phyloP scores from a whole-genome alignment of 345 rosid species.

The Syzygium aqueum region DNA sequence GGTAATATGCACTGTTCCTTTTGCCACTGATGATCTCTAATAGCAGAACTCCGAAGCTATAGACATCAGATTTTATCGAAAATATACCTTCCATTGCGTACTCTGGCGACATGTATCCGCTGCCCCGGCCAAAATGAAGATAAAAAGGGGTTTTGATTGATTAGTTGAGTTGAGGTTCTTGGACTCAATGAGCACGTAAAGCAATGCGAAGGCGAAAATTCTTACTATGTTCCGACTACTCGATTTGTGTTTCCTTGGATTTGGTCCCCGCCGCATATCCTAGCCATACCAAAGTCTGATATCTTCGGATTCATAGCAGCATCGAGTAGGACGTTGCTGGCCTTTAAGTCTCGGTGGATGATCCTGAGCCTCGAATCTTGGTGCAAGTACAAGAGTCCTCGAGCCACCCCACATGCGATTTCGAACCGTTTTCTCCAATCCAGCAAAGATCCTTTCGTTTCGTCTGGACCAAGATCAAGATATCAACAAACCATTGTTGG shows the following conservation, averaged over 20 bases:
- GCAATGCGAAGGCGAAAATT: neutral
- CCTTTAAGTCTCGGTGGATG: conserved; percentile 67
- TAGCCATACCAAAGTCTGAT: conserved; percentile 68
- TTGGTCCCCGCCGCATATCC: conserved; percentile 45
- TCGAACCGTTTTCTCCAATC: conserved; percentile 47
- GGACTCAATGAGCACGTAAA: neutral
- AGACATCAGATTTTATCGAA: conserved; percentile 63
- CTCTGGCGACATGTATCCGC: conserved; percentile 89
- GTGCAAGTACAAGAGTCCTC: conserved; percentile 66
- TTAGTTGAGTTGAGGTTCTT: neutral
- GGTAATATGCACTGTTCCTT: conserved; percentile 18
- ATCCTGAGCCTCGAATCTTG: conserved; percentile 67
- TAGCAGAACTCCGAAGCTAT: conserved; percentile 53
- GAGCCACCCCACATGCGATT: conserved; percentile 49
- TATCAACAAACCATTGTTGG: neutral
- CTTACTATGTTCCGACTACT: conserved; percentile 73
- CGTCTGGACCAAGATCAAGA: neutral
- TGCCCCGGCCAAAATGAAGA: neutral
- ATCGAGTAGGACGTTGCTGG: conserved; percentile 54
- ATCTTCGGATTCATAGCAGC: conserved; percentile 44
- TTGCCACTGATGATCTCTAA: conserved; percentile 51
- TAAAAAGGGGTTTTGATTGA: neutral
- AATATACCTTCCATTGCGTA: conserved; percentile 59
- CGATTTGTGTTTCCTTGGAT: conserved; percentile 38
- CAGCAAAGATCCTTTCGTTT: neutral